Percentiles rank a stretch among this genome's conserved stretches.
These are phyloP conservation scores for Adansonia grandidieri DNA, from an alignment of 441 rosid genomes.

Conservation along the genomic window DNA sequence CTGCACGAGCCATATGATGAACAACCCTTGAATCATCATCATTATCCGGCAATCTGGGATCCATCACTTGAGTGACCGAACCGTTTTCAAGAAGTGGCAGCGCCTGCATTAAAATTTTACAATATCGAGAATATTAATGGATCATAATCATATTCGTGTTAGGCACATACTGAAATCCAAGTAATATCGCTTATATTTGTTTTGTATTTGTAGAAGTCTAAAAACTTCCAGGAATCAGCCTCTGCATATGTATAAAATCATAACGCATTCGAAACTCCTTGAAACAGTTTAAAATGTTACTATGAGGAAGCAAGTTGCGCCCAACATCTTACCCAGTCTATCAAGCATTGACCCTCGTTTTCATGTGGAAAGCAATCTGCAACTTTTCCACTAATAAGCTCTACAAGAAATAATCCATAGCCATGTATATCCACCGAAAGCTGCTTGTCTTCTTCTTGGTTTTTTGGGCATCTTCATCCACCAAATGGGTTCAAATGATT, in stretches of 20 bases:
- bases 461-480: constrained; percentile 30
- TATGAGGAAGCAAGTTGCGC: neutral
- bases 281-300: neutral
- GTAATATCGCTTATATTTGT: neutral
- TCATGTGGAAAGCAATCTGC: constrained; percentile 30
- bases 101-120: constrained; percentile 36
- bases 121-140: neutral
- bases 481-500: neutral
- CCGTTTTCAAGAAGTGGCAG: constrained; percentile 40
- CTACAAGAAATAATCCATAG: constrained; percentile 48
- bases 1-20: constrained; percentile 44
- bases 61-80: constrained; percentile 33
- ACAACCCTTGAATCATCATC: constrained; percentile 28
- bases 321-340: constrained; percentile 44
- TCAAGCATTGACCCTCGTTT: constrained; percentile 32
- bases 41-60: constrained; percentile 38
- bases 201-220: neutral
- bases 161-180: neutral
- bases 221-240: neutral
- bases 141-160: neutral
- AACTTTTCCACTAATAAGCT: constrained; percentile 51
- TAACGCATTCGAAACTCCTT: neutral
- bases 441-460: constrained; percentile 32
- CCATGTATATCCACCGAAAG: constrained; percentile 40
- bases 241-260: neutral